Base-by-base conservation (phyloP, 169 alveolate species). In the Plasmodium blacklocki region DNA sequence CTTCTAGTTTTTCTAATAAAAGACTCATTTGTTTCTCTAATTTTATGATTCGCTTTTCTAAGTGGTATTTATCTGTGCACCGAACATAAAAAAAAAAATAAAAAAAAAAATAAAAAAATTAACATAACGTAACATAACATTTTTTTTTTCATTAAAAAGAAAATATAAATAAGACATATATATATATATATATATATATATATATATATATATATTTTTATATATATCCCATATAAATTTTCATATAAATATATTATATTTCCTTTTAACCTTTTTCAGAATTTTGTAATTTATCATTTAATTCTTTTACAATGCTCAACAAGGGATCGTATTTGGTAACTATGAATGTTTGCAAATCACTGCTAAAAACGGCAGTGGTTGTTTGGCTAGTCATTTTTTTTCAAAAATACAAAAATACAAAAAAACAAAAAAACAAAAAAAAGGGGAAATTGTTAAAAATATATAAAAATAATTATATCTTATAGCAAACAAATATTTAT, bases 251-350 rank as follows among this genome's bases (percentile, higher is more conserved):
- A 52, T 54, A 68, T 21, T 14, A 19, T 74, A 8, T 54, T 62
- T 63, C 56, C 8, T 23, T 47, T 9, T 7, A 66, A 95, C 97
- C 98, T 91, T 93, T 96, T 52, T 96, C 98, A 60, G 97, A 92
- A 56, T 93, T 92, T 74, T 96, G 98, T 47, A 96, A 74, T 21
- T 96, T 74, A 39, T 96, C 98, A 74, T 96, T 96, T n/a, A 96
- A 88, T 59, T 96, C 98, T 60, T 96, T 93, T 43, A 96, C 98
- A 66, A 96, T 96, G 2, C 98, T 94, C 54, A 96, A 92, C 62
- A 96, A 83, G 2, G 98, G 98, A 74, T 96, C 98, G 60, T 94
- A 96, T 74, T 96, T 96, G 14, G 98, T 95, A 23, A 96, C 96
- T 0, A 96, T 91, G 88, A 96, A 96, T 2, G 96, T 94, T 66